A percentile compares a stretch with the other conserved stretches of the same genome.
phyloP scores from a whole-genome alignment of 208 protist species.

The Trypanosoma lewisi region DNA sequence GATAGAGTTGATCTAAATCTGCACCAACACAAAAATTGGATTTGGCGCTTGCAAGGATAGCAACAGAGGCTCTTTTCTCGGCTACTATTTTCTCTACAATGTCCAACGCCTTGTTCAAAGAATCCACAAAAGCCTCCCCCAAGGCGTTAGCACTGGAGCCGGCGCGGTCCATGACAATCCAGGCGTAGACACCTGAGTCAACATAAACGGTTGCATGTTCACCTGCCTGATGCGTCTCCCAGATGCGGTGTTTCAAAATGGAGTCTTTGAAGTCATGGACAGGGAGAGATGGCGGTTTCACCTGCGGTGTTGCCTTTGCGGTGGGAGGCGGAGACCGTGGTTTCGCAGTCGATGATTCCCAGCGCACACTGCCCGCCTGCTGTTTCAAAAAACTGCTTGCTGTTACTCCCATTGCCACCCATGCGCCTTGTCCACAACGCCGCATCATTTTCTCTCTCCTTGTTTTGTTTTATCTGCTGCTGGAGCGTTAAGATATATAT shows the following conservation, averaged over 20 bases:
- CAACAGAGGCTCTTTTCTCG: constrained; percentile 49
- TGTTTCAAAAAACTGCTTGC: constrained; percentile 9
- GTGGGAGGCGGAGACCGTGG: constrained; percentile 8
- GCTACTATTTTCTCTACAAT: constrained; percentile 64
- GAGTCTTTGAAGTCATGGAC: constrained; percentile 40
- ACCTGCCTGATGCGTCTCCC: constrained; percentile 46
- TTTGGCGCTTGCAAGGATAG: constrained; percentile 72
- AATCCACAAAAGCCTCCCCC: constrained; percentile 54
- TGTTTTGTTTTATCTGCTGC: constrained; percentile 1
- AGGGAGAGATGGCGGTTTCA: constrained; percentile 3
- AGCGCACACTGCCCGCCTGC: neutral
- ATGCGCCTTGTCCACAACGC: constrained; percentile 9
- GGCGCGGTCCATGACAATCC: constrained; percentile 83
- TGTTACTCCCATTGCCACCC: constrained; percentile 3
- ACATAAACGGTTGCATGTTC: constrained; percentile 73
- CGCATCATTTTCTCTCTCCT: constrained; percentile 33
- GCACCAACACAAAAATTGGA: constrained; percentile 81
- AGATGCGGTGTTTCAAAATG: constrained; percentile 47
- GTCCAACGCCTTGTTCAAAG: constrained; percentile 52
- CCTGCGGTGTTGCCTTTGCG: neutral
- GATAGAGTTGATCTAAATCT: constrained; percentile 81
- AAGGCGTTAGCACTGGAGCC: constrained; percentile 77
- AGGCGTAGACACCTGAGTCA: constrained; percentile 66
- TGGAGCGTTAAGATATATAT: constrained; percentile 5
- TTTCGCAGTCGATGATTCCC: constrained; percentile 5